Percentiles rank a stretch among this genome's conserved stretches.
These are phyloP conservation scores for Heliamphora pulchella DNA, from an alignment of 179 eudicot genomes.

Conservation along the genomic window DNA sequence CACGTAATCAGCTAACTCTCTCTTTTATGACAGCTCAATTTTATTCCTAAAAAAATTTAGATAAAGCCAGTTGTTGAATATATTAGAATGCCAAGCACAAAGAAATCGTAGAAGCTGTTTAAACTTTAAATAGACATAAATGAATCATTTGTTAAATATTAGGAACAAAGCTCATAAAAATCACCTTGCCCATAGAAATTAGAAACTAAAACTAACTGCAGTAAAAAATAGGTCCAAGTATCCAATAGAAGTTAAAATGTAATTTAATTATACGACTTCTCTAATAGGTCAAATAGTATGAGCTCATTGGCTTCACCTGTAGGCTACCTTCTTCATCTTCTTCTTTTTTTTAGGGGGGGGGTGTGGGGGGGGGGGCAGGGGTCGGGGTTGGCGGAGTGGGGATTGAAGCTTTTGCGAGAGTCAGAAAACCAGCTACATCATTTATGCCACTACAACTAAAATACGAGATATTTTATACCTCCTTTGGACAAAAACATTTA, in stretches of 20 bases:
- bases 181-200: not conserved
- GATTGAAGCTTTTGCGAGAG: not conserved
- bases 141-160: not conserved
- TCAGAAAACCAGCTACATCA: not conserved
- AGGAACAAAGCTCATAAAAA: not conserved
- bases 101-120: not conserved
- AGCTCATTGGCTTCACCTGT: conserved; percentile 1
- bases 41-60: not conserved
- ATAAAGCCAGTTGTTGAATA: not conserved
- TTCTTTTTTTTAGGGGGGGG: too few species aligned
- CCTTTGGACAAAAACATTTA: conserved; percentile 71
- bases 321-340: not conserved
- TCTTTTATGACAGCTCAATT: not conserved
- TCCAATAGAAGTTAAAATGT: not conserved
- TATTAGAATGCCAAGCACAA: not conserved
- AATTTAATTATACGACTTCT: not conserved
- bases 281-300: not conserved
- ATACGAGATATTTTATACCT: conserved; percentile 34
- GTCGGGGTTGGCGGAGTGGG: too few species aligned
- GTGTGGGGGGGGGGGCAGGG: too few species aligned
- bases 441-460: not conserved
- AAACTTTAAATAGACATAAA: not conserved
- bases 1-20: not conserved
- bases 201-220: not conserved
- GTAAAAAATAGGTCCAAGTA: not conserved